A percentile compares a stretch with the other conserved stretches of the same genome.
These are phyloP conservation scores for Galeopsis tetrahit DNA, from an alignment of 257 asterid genomes.

Conservation along the genomic window DNA sequence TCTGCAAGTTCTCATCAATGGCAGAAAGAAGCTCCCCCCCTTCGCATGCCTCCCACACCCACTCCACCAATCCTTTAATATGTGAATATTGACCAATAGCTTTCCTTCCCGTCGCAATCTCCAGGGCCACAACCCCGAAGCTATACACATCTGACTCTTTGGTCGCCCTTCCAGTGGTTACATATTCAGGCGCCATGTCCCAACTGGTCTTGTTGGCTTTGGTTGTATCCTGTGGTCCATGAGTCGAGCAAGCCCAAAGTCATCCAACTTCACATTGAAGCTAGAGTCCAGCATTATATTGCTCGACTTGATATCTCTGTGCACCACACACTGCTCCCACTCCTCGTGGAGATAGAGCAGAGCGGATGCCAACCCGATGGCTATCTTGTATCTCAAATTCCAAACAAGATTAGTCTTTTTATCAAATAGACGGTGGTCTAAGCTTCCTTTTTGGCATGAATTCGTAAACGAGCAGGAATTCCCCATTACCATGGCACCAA, in stretches of 20 bases:
- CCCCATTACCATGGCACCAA: no score
- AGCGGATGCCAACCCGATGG: constrained; percentile 39
- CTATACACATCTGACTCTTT: not conserved
- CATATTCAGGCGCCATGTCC: not conserved
- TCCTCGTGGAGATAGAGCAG: constrained; percentile 36
- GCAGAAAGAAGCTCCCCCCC: not conserved
- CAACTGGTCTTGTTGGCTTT: not conserved
- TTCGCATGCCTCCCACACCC: not conserved
- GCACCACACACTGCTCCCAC: constrained; percentile 13
- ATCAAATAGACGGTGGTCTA: constrained; percentile 23
- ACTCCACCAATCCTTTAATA: not conserved
- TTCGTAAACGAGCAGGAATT: not conserved
- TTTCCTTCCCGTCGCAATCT: not conserved
- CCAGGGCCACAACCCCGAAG: not conserved
- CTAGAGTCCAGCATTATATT: not conserved
- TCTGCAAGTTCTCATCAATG: not conserved
- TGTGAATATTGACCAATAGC: not conserved
- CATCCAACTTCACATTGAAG: not conserved
- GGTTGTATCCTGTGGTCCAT: not conserved
- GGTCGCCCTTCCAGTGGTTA: not conserved
- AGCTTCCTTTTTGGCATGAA: constrained; percentile 43
- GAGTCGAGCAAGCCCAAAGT: not conserved
- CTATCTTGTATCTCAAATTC: constrained; percentile 31
- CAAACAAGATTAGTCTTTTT: not conserved
- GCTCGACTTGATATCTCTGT: not conserved